Conservation (phyloP, 75 land plant species). For the Sequoia sempervirens region DNA sequence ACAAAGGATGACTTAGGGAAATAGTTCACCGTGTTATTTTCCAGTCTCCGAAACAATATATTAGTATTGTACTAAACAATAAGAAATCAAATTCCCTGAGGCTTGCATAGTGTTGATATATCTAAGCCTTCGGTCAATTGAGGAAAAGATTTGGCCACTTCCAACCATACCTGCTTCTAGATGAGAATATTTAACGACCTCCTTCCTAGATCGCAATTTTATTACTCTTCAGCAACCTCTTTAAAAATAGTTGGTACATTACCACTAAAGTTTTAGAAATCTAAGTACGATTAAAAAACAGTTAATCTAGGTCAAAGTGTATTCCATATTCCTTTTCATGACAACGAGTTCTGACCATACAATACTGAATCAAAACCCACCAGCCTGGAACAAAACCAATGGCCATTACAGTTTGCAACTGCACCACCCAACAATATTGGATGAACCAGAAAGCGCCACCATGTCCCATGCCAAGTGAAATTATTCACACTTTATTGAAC, state of each 20-base stretch:
- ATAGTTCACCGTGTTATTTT: not conserved
- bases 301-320: not conserved
- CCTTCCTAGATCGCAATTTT: not conserved
- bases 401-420: not conserved
- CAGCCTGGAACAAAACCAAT: not conserved
- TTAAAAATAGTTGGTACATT: not conserved
- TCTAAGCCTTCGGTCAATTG: not conserved
- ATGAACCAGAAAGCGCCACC: not conserved
- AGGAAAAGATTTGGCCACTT: not conserved
- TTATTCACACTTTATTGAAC: conserved; percentile 52
- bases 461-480: not conserved
- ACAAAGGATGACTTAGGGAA: not conserved
- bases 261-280: not conserved
- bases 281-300: not conserved
- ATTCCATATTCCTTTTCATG: not conserved
- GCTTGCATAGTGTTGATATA: not conserved
- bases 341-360: not conserved
- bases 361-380: not conserved
- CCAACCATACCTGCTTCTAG: not conserved
- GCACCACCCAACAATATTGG: conserved; percentile 5
- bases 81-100: not conserved
- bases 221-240: not conserved
- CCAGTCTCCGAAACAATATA: not conserved
- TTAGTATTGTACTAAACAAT: not conserved
- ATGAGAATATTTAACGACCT: conserved; percentile 1